Evolutionary conservation across 768 basidiomycete genomes (phyloP).

Genomic region (Chiua virens): DNA sequence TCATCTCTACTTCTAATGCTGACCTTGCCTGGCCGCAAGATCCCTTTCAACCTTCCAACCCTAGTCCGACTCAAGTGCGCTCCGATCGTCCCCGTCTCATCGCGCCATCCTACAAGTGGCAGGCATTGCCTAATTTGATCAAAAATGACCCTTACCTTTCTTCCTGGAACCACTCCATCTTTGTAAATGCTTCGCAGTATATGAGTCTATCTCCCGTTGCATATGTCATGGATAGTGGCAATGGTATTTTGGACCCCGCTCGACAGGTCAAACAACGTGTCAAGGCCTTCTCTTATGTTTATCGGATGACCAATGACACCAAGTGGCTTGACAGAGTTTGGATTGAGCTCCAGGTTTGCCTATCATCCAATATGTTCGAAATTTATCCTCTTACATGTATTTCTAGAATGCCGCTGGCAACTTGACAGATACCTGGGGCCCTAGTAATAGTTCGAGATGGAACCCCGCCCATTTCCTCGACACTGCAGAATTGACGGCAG

Average conservation of each 20-base stretch:
- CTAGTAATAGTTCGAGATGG: conserved; percentile 66
- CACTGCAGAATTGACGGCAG: conserved; percentile 83
- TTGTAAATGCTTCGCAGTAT: conserved; percentile 82
- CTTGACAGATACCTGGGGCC: conserved; percentile 63
- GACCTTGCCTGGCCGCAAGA: conserved; percentile 77
- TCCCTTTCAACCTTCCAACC: conserved; percentile 64
- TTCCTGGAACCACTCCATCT: conserved; percentile 89
- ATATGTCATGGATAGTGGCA: conserved; percentile 78
- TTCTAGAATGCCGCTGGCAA: conserved; percentile 71
- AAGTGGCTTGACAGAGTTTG: conserved; percentile 87
- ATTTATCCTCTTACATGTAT: background rate
- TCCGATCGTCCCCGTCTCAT: conserved; percentile 87
- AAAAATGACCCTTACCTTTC: conserved; percentile 80
- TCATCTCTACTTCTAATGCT: conserved; percentile 53
- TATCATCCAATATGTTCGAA: background rate
- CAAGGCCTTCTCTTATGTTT: conserved; percentile 92
- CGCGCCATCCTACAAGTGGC: conserved; percentile 92
- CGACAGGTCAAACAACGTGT: conserved; percentile 87
- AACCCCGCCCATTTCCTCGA: conserved; percentile 92
- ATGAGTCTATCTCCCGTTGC: conserved; percentile 57
- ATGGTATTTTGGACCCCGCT: conserved; percentile 90
- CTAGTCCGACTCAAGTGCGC: conserved; percentile 60
- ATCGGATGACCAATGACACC: conserved; percentile 88
- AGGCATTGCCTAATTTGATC: conserved; percentile 75
- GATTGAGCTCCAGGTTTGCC: conserved; percentile 77